Percentiles rank a stretch among this genome's conserved stretches.
Evolutionary conservation across 306 rosid genomes (phyloP).

Genomic region (Betula pendula): DNA sequence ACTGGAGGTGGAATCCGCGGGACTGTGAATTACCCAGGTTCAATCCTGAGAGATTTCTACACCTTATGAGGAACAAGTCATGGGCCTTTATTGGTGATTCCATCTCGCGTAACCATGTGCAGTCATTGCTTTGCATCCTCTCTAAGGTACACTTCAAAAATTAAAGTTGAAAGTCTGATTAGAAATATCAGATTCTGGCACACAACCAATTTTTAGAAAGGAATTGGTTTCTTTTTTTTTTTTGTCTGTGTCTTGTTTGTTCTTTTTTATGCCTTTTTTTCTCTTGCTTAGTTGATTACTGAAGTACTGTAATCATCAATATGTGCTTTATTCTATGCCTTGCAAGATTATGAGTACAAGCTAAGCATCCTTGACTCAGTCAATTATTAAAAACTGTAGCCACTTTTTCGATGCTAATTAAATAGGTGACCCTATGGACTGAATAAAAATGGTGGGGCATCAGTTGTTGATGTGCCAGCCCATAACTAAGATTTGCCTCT

Average conservation of each 20-base stretch:
- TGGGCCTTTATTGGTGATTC: constrained; percentile 85
- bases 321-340: background rate
- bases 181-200: background rate
- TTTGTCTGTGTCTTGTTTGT: background rate
- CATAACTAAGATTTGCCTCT: background rate
- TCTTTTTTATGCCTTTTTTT: background rate
- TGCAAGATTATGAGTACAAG: background rate
- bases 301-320: background rate
- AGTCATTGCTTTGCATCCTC: constrained; percentile 76
- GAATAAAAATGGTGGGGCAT: background rate
- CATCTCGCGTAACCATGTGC: constrained; percentile 80
- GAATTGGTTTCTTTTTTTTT: background rate
- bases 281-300: constrained; percentile 1
- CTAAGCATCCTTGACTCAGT: background rate
- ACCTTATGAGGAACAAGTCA: constrained; percentile 60
- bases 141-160: constrained; percentile 49
- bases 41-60: constrained; percentile 54
- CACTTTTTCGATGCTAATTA: constrained; percentile 6
- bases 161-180: constrained; percentile 2
- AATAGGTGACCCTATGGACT: background rate
- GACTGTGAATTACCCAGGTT: constrained; percentile 65
- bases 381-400: constrained; percentile 2
- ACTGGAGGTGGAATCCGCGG: constrained; percentile 81
- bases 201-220: background rate
- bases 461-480: background rate